Base-by-base conservation (phyloP, 805 yeast genomes). In the Candida silvicultrix region DNA sequence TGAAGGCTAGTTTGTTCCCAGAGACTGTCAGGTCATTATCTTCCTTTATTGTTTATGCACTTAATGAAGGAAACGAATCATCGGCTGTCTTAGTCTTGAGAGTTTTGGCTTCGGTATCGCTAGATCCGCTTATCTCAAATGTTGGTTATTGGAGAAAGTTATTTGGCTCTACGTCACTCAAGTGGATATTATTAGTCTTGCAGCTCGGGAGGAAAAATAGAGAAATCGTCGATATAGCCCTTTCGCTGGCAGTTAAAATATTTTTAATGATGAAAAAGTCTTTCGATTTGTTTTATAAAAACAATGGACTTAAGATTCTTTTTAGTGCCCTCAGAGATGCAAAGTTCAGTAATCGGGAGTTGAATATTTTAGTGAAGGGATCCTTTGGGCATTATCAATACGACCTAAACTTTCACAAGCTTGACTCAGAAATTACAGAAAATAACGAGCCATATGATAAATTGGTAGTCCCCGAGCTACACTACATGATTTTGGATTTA, bases 111-210 rank as follows among this genome's bases (percentile, higher is more conserved):
- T 53, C 51, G 7, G 53, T 58, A 1, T 58, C 69, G 10, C 52
- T 69, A 23, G 69, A 69, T 34, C 65, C 69, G 9, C 41, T 77
- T 8, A 60, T 68, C 49, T 49, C 72, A 47, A 60, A 75, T 59
- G 47, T 74, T 35, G 53, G 73, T 49, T 77, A 75, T 35, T 57
- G 74, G 23, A 59, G 75, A 63, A 58, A 74, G 63, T 54, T 72
- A 63, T 54, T 74, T 71, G 73, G 80, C 40, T 68, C 83, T 0
- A 69, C 86, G 2, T 76, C 87, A 1, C 70, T 82, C 6, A 84
- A 83, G 56, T 82, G 90, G 85, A 66, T 85, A 10, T 64, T 85
- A 11, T 58, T 85, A 14, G 57, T 85, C 12, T 64, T 76, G 44
- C 69, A 69, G 56, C 70, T 44, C 50, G 68, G 28, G 58, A 65